Conservation (phyloP, 2,329 filamentous ascomycete species). For the Daldinia eschscholtzii region DNA sequence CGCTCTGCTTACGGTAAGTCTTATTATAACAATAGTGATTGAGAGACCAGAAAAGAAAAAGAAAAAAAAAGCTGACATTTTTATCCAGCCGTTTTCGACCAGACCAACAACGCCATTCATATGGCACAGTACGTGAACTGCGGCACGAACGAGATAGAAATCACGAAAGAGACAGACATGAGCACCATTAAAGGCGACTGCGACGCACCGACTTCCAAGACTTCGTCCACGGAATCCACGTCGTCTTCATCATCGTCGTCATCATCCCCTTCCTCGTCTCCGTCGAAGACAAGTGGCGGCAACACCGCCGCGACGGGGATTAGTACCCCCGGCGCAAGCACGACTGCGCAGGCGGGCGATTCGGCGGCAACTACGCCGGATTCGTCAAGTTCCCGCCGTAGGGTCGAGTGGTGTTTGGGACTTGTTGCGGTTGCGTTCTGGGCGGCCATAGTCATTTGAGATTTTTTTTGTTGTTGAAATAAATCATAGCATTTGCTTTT, state of each 20-base stretch:
- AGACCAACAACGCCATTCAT: constrained; percentile 62
- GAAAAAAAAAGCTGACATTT: constrained; percentile 9
- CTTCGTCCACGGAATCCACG: background rate
- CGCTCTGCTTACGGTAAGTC: constrained; percentile 65
- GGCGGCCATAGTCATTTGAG: constrained; percentile 4
- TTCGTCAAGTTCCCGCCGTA: constrained; percentile 14
- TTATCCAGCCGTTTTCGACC: constrained; percentile 63
- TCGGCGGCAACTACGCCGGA: constrained; percentile 8
- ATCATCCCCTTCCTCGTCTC: constrained; percentile 7
- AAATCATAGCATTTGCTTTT: background rate
- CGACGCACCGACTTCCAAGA: constrained; percentile 36
- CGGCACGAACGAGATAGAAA: constrained; percentile 60
- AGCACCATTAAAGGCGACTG: constrained; percentile 48
- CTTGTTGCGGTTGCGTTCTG: constrained; percentile 17
- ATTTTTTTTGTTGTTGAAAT: background rate
- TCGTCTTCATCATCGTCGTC: background rate
- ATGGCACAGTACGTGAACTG: constrained; percentile 66
- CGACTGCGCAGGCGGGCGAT: constrained; percentile 13
- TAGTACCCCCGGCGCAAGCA: background rate
- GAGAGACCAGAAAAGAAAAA: background rate
- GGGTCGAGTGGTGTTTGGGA: constrained; percentile 20
- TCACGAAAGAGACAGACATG: constrained; percentile 52
- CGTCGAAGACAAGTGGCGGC: constrained; percentile 2
- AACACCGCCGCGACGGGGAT: background rate
- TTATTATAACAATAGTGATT: background rate